A percentile compares a stretch with the other conserved stretches of the same genome.
Conservation (phyloP, 2,329 filamentous ascomycete species). For the Microcyclospora tardicrescens region DNA sequence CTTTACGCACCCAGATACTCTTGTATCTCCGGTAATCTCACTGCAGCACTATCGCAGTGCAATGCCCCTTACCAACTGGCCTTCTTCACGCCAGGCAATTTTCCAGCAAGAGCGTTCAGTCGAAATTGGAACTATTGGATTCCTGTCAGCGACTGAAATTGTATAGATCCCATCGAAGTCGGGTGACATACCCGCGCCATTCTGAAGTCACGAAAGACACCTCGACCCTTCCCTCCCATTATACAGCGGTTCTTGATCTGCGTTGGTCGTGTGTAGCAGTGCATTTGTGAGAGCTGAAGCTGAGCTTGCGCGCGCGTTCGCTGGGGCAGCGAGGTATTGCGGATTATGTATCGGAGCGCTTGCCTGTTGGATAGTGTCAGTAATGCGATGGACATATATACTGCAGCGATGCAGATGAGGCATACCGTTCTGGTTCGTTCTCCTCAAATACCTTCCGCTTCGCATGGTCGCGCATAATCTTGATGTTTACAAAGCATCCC, state of each 20-base stretch:
- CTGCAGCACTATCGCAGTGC: too few species aligned
- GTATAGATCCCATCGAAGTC: neutral
- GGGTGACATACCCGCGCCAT: constrained; percentile 57
- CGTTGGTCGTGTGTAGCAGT: constrained; percentile 83
- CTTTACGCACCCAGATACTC: too few species aligned
- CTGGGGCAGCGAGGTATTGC: constrained; percentile 74
- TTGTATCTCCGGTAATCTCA: too few species aligned
- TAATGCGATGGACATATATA: neutral
- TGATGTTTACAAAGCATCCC: constrained; percentile 74
- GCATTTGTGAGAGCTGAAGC: constrained; percentile 87
- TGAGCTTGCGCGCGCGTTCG: constrained; percentile 82
- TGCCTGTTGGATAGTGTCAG: constrained; percentile 44
- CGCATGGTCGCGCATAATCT: constrained; percentile 83
- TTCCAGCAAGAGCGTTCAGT: constrained; percentile 71
- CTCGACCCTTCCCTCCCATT: constrained; percentile 75
- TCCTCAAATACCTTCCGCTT: constrained; percentile 89
- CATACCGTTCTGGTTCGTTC: constrained; percentile 75
- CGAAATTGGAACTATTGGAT: constrained; percentile 71
- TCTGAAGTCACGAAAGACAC: constrained; percentile 88
- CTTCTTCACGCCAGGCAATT: constrained; percentile 85
- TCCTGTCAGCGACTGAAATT: too few species aligned
- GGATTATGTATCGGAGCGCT: constrained; percentile 70
- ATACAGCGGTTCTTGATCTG: constrained; percentile 93
- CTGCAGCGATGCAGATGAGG: neutral
- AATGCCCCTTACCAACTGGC: constrained; percentile 62